A percentile compares a stretch with the other conserved stretches of the same genome.
Evolutionary conservation across 495 filamentous ascomycete genomes (phyloP).

Genomic region (Lichina pygmaea): DNA sequence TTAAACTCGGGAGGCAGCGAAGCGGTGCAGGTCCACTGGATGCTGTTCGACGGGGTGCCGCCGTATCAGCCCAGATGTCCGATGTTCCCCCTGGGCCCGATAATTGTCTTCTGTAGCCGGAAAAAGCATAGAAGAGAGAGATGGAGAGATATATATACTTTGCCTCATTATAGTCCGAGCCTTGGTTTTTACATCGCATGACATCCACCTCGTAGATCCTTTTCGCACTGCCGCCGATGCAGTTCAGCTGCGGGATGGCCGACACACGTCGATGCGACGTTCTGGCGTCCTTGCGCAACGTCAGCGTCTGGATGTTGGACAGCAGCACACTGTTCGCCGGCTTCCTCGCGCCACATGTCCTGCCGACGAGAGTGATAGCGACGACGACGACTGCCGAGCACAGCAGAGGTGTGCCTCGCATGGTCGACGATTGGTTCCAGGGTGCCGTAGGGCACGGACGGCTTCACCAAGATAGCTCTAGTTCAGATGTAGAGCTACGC

Average conservation of each 20-base stretch:
- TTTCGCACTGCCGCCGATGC: conserved; percentile 36
- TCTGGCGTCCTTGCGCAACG: conserved; percentile 30
- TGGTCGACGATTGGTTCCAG: not conserved
- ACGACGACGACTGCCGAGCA: conserved; percentile 6
- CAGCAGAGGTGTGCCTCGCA: not conserved
- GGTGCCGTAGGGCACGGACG: no score
- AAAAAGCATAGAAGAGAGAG: not conserved
- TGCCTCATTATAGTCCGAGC: conserved; percentile 18
- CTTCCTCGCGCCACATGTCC: conserved; percentile 11
- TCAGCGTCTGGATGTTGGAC: conserved; percentile 51
- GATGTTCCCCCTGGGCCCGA: not conserved
- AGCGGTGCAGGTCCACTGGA: conserved; percentile 77
- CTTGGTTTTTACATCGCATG: conserved; percentile 74
- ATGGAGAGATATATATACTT: conserved; percentile 4
- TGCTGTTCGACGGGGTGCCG: conserved; percentile 23
- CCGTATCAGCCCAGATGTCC: not conserved
- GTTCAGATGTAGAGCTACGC: no score
- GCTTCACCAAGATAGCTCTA: no score
- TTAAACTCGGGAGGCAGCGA: conserved; percentile 61
- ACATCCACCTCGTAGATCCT: conserved; percentile 42
- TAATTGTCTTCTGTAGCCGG: conserved; percentile 21
- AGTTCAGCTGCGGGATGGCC: conserved; percentile 55
- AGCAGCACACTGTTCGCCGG: conserved; percentile 40
- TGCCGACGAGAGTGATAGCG: conserved; percentile 6
- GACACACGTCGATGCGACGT: conserved; percentile 55